Evolutionary conservation across 768 basidiomycete genomes (phyloP).

Genomic region (Boletus huronensis): DNA sequence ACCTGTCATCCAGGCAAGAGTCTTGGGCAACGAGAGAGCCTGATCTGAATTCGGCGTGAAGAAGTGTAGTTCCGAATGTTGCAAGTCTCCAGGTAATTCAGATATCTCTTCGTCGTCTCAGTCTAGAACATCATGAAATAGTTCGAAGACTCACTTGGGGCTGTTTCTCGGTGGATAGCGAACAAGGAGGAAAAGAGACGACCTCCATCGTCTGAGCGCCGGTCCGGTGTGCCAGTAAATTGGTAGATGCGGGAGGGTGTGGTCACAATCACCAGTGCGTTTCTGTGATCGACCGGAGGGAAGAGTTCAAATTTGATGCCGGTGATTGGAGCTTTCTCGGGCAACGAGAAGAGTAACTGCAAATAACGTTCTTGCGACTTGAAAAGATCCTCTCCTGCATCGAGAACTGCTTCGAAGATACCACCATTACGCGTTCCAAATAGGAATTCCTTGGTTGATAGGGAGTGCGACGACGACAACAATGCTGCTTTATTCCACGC

Average conservation of each 20-base stretch:
- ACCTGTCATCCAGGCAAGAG: constrained; percentile 93
- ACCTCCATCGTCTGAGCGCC: constrained; percentile 69
- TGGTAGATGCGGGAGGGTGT: constrained; percentile 91
- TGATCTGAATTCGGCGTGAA: constrained; percentile 71
- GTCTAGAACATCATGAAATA: constrained; percentile 3
- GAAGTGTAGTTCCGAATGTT: constrained; percentile 77
- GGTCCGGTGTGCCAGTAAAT: constrained; percentile 68
- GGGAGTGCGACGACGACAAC: constrained; percentile 60
- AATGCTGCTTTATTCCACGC: constrained; percentile 83
- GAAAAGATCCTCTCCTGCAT: constrained; percentile 90
- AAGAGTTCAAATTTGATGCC: constrained; percentile 82
- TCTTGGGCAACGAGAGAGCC: constrained; percentile 63
- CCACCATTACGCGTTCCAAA: constrained; percentile 83
- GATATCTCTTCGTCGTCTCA: constrained; percentile 66
- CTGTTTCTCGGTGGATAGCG: constrained; percentile 64
- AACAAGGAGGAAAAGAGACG: constrained; percentile 76
- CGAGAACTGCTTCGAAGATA: constrained; percentile 85
- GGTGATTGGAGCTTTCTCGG: constrained; percentile 78
- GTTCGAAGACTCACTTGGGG: constrained; percentile 64
- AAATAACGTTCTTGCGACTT: constrained; percentile 83
- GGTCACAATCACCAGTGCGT: constrained; percentile 71
- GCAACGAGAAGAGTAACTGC: constrained; percentile 69
- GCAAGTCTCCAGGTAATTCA: constrained; percentile 79
- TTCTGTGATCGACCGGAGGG: constrained; percentile 59
- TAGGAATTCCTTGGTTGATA: constrained; percentile 79